Evolutionary conservation across 2,329 filamentous ascomycete genomes (phyloP).

Genomic region (Colletotrichum incanum): DNA sequence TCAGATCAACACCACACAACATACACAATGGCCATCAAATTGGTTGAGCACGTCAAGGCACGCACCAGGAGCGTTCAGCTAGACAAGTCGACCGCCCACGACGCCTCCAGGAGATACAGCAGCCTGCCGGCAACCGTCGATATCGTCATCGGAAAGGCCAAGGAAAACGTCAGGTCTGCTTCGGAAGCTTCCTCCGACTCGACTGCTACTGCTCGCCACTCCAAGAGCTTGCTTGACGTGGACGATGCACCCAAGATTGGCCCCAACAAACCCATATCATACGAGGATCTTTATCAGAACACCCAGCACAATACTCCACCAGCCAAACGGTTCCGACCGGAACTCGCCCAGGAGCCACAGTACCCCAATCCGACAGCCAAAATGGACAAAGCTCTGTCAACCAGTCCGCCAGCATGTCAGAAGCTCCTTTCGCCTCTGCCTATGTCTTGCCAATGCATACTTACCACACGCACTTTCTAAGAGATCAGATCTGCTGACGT

Average conservation of each 20-base stretch:
- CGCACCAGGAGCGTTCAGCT: slow-evolving; percentile 67
- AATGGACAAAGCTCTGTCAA: not conserved
- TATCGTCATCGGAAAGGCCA: slow-evolving; percentile 25
- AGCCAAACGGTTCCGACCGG: not conserved
- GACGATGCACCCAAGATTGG: slow-evolving; percentile 64
- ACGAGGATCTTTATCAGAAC: slow-evolving; percentile 62
- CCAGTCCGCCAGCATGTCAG: slow-evolving; percentile 11
- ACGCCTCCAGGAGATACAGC: slow-evolving; percentile 50
- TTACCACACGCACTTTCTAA: slow-evolving; percentile 41
- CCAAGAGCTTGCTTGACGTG: slow-evolving; percentile 70
- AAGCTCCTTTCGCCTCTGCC: slow-evolving; percentile 33
- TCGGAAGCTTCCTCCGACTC: slow-evolving; percentile 32
- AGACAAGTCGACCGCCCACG: slow-evolving; percentile 51
- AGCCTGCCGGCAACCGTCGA: slow-evolving; percentile 46
- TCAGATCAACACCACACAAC: slow-evolving; percentile 49
- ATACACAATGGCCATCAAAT: slow-evolving; percentile 58
- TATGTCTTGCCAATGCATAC: slow-evolving; percentile 21
- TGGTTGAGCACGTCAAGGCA: slow-evolving; percentile 60
- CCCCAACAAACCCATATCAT: slow-evolving; percentile 60
- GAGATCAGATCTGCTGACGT: slow-evolving; percentile 55
- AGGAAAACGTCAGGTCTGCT: slow-evolving; percentile 34
- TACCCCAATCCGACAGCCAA: slow-evolving; percentile 1
- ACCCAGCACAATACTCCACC: not conserved
- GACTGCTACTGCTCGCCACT: slow-evolving; percentile 51
- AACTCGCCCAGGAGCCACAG: slow-evolving; percentile 22